Base-by-base conservation (phyloP, 768 basidiomycete genomes). In the Panaeolus papilionaceus region DNA sequence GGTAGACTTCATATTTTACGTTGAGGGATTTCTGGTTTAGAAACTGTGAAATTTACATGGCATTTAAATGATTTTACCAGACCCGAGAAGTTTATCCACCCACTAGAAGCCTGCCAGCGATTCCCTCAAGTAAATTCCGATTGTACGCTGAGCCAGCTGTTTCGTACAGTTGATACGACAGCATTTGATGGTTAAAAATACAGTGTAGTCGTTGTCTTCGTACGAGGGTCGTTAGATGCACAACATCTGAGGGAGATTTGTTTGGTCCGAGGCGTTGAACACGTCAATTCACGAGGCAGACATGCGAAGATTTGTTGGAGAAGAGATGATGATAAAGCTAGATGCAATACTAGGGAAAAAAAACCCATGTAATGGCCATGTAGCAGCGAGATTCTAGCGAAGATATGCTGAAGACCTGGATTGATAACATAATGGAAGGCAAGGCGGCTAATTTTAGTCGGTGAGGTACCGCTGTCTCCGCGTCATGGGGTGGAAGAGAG, bases 1-100 rank as follows among this genome's bases (percentile, higher is more conserved):
- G 39, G 40, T 54, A 38, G 68, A 65, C 33, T 66, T 65, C 71
- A 71, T 71, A 1, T 23, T 66, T 51, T 20, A 9, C 9, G 9
- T 26, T 51, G 33, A 33, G 47, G 10, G 7, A 3, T 51, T 26
- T 51, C 9, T 51, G n/a, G n/a, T 26, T 23, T 26, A 9, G 6
- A 51, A 26, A 8, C 20, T 51, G 47, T 23, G 47, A 7, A 23
- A 16, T 26, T 9, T 26, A 10, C 10, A 12, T 23, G n/a, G 20
- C 20, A 51, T 51, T 51, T 51, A 51, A 23, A 26, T 20, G 47
- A 51, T 51, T 51, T 51, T 26, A 20, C 26, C 5, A 20, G 5
- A 8, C 12, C 20, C 47, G 23, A 16, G 18, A 44, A 14, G 5
- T 44, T 44, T 44, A 18, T 44, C 11, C 18, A 44, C 18, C 42